Evolutionary conservation across 805 yeast genomes (phyloP).

Genomic region (Kuraishia capsulata): DNA sequence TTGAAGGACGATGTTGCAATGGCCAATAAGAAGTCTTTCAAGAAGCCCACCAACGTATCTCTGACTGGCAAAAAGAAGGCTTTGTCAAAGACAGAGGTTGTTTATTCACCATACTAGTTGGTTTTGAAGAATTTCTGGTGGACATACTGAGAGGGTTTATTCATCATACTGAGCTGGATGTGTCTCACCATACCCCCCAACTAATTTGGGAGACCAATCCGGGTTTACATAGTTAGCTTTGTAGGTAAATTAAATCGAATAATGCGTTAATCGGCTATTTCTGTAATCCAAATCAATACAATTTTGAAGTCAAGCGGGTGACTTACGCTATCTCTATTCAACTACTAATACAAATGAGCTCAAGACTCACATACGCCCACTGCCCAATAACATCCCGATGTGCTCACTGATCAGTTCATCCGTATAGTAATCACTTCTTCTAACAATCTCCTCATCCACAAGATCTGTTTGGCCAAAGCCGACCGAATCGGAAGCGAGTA

Average conservation of each 20-base stretch:
- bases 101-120: background rate
- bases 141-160: too few relatives aligned
- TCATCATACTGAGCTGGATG: too few relatives aligned
- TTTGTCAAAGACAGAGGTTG: background rate
- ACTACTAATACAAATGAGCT: too few relatives aligned
- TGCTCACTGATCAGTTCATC: constrained; percentile 75
- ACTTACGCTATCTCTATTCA: too few relatives aligned
- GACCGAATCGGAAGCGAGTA: constrained; percentile 66
- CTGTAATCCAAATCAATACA: too few relatives aligned
- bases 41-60: constrained; percentile 42
- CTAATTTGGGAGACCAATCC: too few relatives aligned
- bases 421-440: constrained; percentile 75
- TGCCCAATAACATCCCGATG: constrained; percentile 62
- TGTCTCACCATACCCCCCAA: too few relatives aligned
- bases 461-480: constrained; percentile 21
- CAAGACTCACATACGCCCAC: constrained; percentile 31
- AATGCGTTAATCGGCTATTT: too few relatives aligned
- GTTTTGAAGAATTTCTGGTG: too few relatives aligned
- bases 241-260: too few relatives aligned
- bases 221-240: too few relatives aligned
- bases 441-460: constrained; percentile 74
- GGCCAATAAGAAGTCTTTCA: constrained; percentile 52
- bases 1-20: constrained; percentile 69
- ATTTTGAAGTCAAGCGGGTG: too few relatives aligned
- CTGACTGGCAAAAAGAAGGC: constrained; percentile 15